Base-by-base conservation (phyloP, 371 early-diverging fungal genomes). In the Actinomortierella wolfii region DNA sequence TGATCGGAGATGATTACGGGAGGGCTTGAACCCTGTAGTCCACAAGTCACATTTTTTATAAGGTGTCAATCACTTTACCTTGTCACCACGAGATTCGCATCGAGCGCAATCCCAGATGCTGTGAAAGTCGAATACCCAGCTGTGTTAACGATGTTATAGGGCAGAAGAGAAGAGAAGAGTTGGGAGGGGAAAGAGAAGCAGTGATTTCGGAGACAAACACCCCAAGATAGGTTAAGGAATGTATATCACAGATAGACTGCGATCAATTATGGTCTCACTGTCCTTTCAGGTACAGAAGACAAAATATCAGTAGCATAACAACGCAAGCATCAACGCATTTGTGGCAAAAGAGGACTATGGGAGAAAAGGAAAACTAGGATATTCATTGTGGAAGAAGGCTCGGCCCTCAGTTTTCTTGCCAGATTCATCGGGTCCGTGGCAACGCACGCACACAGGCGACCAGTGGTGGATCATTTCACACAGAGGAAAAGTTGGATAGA, bases 361-460 rank as follows among this genome's bases (percentile, higher is more conserved):
- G 2, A 44, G 44, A 44, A 8, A 24, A 8, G 34, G 34, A 11
- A 34, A 34, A 55, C 29, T 59, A 65, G 61, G 73, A 71, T 71
- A 71, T 71, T 73, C 74, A 59, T 73, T 73, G 42, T 73, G 74
- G 51, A 73, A 73, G 54, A 73, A 73, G 54, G 74, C 67, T 4
- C 74, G 40, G 74, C 74, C 74, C 24, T 73, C 67, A 20, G 74
- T 67, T 57, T 73, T 73, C 48, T 55, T 41, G 46, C 74, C 74
- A 40, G 41, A 54, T 17, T 59, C 60, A 51, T 73, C 74, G 11
- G 74, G 67, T 15, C 74, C 74, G 26, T 67, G 67, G 48, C 67
- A 73, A 28, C 74, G 74, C 25, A 73, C 74, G n/a, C 74, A 73
- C 39, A 73, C 74, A 7, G 74, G 62, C 0, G 74, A 50, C 74